Evolutionary conservation across 2,329 filamentous ascomycete genomes (phyloP).

Genomic region (Diaporthe citriasiana): DNA sequence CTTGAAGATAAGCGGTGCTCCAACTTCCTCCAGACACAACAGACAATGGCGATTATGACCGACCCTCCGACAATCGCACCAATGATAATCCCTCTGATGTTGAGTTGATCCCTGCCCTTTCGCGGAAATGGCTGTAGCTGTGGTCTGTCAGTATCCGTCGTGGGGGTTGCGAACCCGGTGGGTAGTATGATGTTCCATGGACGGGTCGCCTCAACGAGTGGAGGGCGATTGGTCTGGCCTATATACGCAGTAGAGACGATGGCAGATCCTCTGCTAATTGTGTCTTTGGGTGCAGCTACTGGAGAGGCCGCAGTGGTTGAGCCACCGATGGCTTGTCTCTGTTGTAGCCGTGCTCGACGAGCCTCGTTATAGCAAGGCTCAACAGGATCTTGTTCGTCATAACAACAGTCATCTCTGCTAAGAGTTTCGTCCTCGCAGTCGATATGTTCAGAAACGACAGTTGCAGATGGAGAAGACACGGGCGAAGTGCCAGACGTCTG

Average conservation of each 20-base stretch:
- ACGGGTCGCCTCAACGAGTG: constrained; percentile 23
- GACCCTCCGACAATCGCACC: neutral
- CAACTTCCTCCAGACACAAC: neutral
- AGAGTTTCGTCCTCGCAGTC: neutral
- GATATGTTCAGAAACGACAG: neutral
- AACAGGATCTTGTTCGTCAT: neutral
- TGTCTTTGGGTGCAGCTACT: neutral
- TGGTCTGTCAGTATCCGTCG: neutral
- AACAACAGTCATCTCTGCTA: neutral
- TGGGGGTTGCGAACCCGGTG: neutral
- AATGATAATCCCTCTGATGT: neutral
- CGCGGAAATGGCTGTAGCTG: neutral
- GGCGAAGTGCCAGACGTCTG: neutral
- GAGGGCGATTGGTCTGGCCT: constrained; percentile 16
- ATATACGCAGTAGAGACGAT: constrained; percentile 19
- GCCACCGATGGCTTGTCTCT: constrained; percentile 3
- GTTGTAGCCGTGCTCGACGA: neutral
- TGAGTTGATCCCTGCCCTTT: neutral
- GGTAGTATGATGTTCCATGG: constrained; percentile 9
- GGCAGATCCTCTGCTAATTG: neutral
- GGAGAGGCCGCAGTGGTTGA: neutral
- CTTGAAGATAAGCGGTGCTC: no score
- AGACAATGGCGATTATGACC: neutral
- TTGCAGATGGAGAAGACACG: neutral
- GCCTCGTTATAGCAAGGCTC: neutral